A percentile compares a stretch with the other conserved stretches of the same genome.
These are phyloP conservation scores for Solanum hybrid DNA, from an alignment of 305 asterid genomes.

Conservation along the genomic window DNA sequence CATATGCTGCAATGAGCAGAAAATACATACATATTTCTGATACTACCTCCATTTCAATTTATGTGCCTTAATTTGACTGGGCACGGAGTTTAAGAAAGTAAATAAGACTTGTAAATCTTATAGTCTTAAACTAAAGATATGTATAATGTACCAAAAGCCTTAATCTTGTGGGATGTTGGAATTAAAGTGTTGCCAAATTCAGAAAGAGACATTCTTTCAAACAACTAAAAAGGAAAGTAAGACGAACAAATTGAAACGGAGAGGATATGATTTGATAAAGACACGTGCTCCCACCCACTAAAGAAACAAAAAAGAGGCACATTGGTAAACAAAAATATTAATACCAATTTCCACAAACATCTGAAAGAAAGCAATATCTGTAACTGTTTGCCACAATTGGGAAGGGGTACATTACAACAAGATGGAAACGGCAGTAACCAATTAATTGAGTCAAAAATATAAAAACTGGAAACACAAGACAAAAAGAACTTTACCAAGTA, in stretches of 20 bases:
- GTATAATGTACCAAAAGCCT: not conserved
- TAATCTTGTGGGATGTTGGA: not conserved
- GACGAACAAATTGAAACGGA: not conserved
- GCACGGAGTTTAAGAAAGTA: not conserved
- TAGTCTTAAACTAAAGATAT: not conserved
- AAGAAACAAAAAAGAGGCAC: not conserved
- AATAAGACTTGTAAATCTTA: not conserved
- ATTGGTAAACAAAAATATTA: not conserved
- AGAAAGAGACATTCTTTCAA: not conserved
- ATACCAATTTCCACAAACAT: not conserved
- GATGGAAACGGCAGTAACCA: not conserved
- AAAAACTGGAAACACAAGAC: constrained; percentile 8
- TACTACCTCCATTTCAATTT: not conserved
- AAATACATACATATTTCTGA: not conserved
- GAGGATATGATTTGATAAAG: not conserved
- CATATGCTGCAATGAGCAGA: not conserved
- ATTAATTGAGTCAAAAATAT: not conserved
- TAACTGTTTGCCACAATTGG: not conserved
- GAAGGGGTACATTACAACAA: not conserved
- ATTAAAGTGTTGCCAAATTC: not conserved
- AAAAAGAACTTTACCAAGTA: constrained; percentile 45
- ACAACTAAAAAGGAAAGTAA: not conserved
- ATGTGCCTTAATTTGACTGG: not conserved
- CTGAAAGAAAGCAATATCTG: not conserved
- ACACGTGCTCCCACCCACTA: not conserved